phyloP scores from a whole-genome alignment of 2,329 filamentous ascomycete species.

The Arachnopeziza araneosa region DNA sequence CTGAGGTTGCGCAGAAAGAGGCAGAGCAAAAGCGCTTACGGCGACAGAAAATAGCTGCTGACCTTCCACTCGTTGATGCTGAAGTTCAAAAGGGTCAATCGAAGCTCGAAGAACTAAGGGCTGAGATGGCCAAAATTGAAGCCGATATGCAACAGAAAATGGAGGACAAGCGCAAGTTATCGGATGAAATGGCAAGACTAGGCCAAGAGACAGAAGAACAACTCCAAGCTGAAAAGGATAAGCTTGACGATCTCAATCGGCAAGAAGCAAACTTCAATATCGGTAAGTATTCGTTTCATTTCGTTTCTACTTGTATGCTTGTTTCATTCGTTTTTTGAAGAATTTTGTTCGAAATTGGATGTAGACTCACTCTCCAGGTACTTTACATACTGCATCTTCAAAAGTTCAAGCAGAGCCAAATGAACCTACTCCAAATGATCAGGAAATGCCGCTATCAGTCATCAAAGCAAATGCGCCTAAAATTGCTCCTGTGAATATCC shows the following conservation, averaged over 20 bases:
- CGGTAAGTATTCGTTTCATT: slow-evolving; percentile 16
- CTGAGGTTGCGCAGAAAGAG: slow-evolving; percentile 19
- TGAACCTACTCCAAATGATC: not conserved
- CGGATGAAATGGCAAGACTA: slow-evolving; percentile 31
- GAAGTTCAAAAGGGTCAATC: slow-evolving; percentile 26
- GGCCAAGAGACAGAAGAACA: slow-evolving; percentile 30
- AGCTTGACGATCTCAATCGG: slow-evolving; percentile 25
- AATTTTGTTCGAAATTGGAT: not conserved
- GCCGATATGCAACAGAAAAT: slow-evolving; percentile 25
- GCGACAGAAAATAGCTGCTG: slow-evolving; percentile 28
- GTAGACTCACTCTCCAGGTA: slow-evolving; percentile 19
- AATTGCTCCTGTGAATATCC: not conserved
- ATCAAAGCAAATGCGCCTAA: not conserved
- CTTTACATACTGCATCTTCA: slow-evolving; percentile 5
- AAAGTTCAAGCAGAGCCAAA: not conserved
- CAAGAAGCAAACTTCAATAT: slow-evolving; percentile 20
- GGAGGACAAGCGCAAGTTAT: slow-evolving; percentile 30
- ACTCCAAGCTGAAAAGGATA: slow-evolving; percentile 31
- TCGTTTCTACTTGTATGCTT: not conserved
- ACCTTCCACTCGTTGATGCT: slow-evolving; percentile 30
- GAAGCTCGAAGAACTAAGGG: slow-evolving; percentile 26
- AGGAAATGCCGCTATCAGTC: not conserved
- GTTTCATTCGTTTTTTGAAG: not conserved
- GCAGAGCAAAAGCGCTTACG: slow-evolving; percentile 28
- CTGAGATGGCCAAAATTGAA: slow-evolving; percentile 29